A percentile compares a stretch with the other conserved stretches of the same genome.
Conservation (phyloP, 176 grass and related monocot genomes). For the Tillandsia fasciculata region DNA sequence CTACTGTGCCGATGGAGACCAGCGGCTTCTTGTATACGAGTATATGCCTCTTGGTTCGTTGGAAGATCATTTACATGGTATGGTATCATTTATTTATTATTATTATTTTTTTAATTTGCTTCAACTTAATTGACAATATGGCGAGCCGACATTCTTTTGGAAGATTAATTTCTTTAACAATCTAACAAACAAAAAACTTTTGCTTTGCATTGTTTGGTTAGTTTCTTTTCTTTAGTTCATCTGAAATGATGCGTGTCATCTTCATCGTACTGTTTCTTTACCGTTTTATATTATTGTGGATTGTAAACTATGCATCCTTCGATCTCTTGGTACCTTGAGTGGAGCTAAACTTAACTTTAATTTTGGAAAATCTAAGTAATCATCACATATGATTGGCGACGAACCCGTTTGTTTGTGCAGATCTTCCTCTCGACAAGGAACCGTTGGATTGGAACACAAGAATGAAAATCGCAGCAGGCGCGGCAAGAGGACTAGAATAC, state of each 20-base stretch:
- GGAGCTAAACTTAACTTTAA: background rate
- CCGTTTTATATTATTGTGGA: too few relatives aligned
- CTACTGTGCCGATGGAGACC: conserved; percentile 71
- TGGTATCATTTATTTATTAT: background rate
- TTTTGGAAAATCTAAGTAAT: background rate
- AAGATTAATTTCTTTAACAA: too few relatives aligned
- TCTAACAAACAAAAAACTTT: too few relatives aligned
- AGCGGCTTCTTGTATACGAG: conserved; percentile 71
- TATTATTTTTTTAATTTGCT: conserved; percentile 10
- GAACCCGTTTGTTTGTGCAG: conserved; percentile 19
- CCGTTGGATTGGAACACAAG: conserved; percentile 67
- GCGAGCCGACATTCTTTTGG: background rate
- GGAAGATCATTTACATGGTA: conserved; percentile 81
- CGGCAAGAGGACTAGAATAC: conserved; percentile 77
- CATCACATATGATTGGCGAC: background rate
- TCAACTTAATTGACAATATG: background rate
- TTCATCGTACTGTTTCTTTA: too few relatives aligned
- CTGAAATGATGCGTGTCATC: background rate
- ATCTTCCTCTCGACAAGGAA: conserved; percentile 66
- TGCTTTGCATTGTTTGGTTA: background rate
- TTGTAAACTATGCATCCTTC: too few relatives aligned
- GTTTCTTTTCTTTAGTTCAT: background rate
- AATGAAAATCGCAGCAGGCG: conserved; percentile 89
- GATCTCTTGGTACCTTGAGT: background rate
- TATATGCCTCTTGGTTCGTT: conserved; percentile 74